These are phyloP conservation scores for Bidens hawaiensis DNA, from an alignment of 140 eudicot genomes.

Conservation along the genomic window DNA sequence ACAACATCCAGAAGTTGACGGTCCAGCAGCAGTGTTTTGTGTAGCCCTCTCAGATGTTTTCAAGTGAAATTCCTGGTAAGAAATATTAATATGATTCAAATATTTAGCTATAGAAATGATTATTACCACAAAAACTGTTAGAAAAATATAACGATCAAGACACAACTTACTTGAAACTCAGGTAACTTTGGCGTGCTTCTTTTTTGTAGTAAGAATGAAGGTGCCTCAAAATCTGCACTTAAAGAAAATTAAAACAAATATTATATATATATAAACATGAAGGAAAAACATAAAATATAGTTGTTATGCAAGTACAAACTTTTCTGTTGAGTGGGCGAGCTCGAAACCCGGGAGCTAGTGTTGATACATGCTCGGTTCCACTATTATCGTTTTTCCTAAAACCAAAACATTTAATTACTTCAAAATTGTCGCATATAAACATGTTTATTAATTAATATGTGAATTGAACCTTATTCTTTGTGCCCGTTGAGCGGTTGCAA, in stretches of 20 bases:
- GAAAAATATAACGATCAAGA: background rate
- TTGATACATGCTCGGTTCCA: conserved; percentile 38
- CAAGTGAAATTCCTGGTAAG: conserved; percentile 73
- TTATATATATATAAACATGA: background rate
- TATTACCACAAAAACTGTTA: background rate
- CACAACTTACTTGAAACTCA: conserved; percentile 55
- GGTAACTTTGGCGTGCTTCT: conserved; percentile 67
- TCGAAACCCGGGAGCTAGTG: conserved; percentile 51
- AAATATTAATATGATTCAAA: conserved; percentile 17
- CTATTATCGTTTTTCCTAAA: conserved; percentile 46
- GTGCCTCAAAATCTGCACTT: conserved; percentile 81
- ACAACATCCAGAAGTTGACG: conserved; percentile 36
- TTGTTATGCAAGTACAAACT: conserved; percentile 34
- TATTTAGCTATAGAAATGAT: conserved; percentile 3
- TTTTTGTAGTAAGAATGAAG: conserved; percentile 51
- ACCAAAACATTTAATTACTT: conserved; percentile 13
- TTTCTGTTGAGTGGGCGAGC: conserved; percentile 92
- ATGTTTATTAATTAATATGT: background rate
- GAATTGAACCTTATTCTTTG: conserved; percentile 57
- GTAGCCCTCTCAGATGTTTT: conserved; percentile 74
- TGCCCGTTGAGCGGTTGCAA: conserved; percentile 87
- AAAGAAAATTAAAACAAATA: background rate
- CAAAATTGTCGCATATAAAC: conserved; percentile 3
- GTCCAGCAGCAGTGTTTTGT: conserved; percentile 52
- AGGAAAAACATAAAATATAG: background rate